A percentile compares a stretch with the other conserved stretches of the same genome.
phyloP scores from a whole-genome alignment of 805 yeast genomes.

The Starmerella vaccinii region DNA sequence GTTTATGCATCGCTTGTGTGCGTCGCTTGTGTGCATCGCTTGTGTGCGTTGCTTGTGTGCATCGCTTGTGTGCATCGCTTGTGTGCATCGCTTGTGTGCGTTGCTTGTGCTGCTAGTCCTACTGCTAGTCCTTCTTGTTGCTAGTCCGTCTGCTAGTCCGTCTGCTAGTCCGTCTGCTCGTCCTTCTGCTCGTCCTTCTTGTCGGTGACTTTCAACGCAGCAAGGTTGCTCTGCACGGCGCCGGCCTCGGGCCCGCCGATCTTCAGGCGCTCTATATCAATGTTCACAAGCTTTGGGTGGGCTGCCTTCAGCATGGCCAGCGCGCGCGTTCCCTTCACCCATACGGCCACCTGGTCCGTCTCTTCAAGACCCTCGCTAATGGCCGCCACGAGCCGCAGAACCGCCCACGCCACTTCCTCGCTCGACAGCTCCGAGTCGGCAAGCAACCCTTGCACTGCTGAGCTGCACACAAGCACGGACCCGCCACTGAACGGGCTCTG shows the following conservation, averaged over 20 bases:
- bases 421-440: not conserved
- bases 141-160: not conserved
- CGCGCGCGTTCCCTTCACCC: conserved; percentile 19
- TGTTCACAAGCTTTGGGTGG: not conserved
- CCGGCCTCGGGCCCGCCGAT: not conserved
- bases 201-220: not conserved
- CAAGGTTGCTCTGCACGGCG: conserved; percentile 8
- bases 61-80: too few relatives aligned
- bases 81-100: too few relatives aligned
- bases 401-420: conserved; percentile 3
- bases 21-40: too few relatives aligned
- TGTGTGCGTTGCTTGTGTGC: too few relatives aligned
- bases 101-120: too few relatives aligned
- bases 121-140: too few relatives aligned
- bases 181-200: not conserved
- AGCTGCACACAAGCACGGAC: conserved; percentile 3
- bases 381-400: not conserved
- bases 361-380: not conserved
- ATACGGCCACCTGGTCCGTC: not conserved
- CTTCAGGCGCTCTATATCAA: not conserved
- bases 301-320: conserved; percentile 7
- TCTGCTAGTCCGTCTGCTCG: not conserved
- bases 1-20: too few relatives aligned
- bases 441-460: conserved; percentile 2
- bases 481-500: conserved; percentile 6